A percentile compares a stretch with the other conserved stretches of the same genome.
Conservation (phyloP, 2,329 filamentous ascomycete genomes). For the Botrytis paeoniae region DNA sequence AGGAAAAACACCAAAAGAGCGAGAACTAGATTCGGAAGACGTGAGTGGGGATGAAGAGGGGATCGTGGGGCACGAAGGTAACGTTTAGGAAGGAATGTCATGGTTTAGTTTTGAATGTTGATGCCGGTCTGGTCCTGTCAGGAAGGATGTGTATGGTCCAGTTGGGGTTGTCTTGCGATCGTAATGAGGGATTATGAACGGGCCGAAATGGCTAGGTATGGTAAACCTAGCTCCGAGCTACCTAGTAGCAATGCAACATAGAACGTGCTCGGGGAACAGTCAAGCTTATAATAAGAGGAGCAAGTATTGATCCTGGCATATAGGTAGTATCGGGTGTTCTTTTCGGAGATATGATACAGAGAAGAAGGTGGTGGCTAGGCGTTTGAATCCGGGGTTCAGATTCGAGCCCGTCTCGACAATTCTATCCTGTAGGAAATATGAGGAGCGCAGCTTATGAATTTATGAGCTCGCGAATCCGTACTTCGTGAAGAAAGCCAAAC, state of each 20-base stretch:
- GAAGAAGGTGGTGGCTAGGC: not conserved
- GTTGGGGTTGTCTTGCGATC: not conserved
- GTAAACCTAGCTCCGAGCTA: not conserved
- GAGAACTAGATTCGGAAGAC: conserved; percentile 1
- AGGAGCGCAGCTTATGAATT: not conserved
- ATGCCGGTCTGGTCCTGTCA: not conserved
- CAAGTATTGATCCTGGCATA: not conserved
- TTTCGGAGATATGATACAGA: not conserved
- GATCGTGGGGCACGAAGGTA: conserved; percentile 15
- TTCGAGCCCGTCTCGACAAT: not conserved
- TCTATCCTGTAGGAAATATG: not conserved
- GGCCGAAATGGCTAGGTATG: not conserved
- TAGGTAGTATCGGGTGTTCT: not conserved
- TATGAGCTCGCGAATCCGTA: not conserved
- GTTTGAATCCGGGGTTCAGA: not conserved
- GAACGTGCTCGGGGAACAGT: not conserved
- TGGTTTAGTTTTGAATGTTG: not conserved
- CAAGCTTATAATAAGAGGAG: not conserved
- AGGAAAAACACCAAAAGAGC: not conserved
- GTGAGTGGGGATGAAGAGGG: conserved; percentile 3
- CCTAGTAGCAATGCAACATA: conserved; percentile 1
- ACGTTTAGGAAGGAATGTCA: conserved; percentile 10
- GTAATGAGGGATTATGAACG: not conserved
- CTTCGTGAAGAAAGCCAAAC: not conserved
- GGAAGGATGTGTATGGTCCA: not conserved